phyloP scores from a whole-genome alignment of 306 rosid genomes.

The Rosa multiflora region DNA sequence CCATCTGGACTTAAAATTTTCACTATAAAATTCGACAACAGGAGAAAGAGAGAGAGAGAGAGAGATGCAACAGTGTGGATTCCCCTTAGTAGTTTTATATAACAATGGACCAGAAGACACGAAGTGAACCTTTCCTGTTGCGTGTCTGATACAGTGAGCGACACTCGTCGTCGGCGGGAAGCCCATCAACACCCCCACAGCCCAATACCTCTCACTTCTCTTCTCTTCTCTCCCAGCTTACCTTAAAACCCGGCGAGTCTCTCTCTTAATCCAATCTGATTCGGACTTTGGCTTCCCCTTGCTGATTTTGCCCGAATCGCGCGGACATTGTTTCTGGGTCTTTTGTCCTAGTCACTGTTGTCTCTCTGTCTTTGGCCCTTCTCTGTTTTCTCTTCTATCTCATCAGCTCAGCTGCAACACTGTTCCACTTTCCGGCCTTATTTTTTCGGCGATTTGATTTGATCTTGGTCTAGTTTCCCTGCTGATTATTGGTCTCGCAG shows the following conservation, averaged over 20 bases:
- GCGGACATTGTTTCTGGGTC: conserved; percentile 4
- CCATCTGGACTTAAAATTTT: not conserved
- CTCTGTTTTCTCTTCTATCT: not conserved
- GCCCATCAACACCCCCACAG: not conserved
- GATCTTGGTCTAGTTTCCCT: not conserved
- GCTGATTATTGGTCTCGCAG: not conserved
- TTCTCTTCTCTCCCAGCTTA: not conserved
- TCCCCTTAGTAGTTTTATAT: too few species aligned
- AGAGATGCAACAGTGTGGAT: not conserved
- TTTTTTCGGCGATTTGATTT: not conserved
- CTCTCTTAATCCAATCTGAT: not conserved
- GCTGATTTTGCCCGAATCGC: not conserved
- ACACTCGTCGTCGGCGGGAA: conserved; percentile 8
- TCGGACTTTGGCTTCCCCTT: not conserved
- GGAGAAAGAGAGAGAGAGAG: not conserved
- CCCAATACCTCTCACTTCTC: not conserved
- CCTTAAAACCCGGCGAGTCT: not conserved
- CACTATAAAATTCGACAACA: not conserved
- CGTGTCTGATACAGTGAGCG: not conserved
- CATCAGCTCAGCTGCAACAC: too few species aligned
- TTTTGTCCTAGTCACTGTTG: not conserved
- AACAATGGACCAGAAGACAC: not conserved
- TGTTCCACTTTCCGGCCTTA: not conserved
- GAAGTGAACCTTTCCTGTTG: not conserved
- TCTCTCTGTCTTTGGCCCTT: not conserved